Evolutionary conservation across 2,329 filamentous ascomycete species (phyloP).

Genomic region (Colletotrichum tanaceti): DNA sequence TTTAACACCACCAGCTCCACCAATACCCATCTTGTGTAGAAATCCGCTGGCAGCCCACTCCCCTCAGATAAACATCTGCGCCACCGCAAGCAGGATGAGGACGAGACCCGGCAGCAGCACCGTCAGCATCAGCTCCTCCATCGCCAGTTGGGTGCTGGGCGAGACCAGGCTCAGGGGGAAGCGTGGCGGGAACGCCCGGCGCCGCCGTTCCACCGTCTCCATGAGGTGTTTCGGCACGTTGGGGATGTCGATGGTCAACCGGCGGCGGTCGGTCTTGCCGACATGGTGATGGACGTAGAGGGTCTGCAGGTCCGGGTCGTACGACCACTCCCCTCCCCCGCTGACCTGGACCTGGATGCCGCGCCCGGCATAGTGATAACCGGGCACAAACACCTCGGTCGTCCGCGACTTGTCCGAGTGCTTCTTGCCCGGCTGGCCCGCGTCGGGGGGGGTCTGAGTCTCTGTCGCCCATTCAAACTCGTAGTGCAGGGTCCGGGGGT

Average conservation of each 20-base stretch:
- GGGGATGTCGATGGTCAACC: conserved; percentile 45
- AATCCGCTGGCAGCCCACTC: too few species aligned
- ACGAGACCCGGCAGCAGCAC: conserved; percentile 24
- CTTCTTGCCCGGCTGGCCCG: background rate
- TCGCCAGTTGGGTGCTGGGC: conserved; percentile 22
- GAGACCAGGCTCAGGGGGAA: conserved; percentile 33
- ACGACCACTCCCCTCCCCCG: conserved; percentile 48
- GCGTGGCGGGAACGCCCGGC: conserved; percentile 23
- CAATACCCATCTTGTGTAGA: background rate
- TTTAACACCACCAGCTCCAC: background rate
- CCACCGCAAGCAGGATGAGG: conserved; percentile 7
- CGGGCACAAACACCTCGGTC: conserved; percentile 55
- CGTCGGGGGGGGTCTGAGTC: conserved; percentile 18
- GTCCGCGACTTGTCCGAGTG: conserved; percentile 44
- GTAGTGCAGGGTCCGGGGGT: conserved; percentile 50
- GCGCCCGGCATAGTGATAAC: conserved; percentile 52
- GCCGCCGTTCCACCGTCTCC: conserved; percentile 34
- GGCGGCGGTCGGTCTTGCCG: conserved; percentile 38
- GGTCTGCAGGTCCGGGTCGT: conserved; percentile 47
- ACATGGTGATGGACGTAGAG: conserved; percentile 44
- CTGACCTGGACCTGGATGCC: conserved; percentile 45
- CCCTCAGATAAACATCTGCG: conserved; percentile 10
- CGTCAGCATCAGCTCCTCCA: conserved; percentile 29
- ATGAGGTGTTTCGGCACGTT: conserved; percentile 43
- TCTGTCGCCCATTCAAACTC: conserved; percentile 49